Conservation (phyloP, 2,329 filamentous ascomycete genomes). For the Fusarium incarnatum region DNA sequence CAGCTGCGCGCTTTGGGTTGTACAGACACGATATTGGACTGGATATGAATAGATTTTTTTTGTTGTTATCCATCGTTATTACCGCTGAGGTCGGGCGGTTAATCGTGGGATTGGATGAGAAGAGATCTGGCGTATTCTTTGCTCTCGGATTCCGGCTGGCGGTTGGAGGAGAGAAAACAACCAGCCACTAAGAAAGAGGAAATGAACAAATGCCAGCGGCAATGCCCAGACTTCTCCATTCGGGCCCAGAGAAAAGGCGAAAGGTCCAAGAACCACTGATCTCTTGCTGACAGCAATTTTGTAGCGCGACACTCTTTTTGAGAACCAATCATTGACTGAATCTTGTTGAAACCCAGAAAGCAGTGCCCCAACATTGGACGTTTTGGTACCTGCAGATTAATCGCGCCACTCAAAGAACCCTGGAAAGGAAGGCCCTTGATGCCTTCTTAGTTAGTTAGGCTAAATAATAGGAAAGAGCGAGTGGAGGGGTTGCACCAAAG, state of each 20-base stretch:
- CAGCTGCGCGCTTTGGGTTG: constrained; percentile 3
- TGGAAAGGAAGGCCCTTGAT: background rate
- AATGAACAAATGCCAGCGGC: constrained; percentile 14
- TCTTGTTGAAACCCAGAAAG: constrained; percentile 6
- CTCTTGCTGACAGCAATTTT: constrained; percentile 11
- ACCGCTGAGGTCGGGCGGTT: constrained; percentile 36
- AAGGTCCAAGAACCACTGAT: constrained; percentile 15
- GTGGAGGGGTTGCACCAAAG: constrained; percentile 29
- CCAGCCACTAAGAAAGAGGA: constrained; percentile 32
- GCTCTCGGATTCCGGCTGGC: constrained; percentile 34
- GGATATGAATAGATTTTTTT: background rate
- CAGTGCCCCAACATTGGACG: constrained; percentile 30
- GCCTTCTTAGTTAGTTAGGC: background rate
- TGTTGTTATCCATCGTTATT: constrained; percentile 23
- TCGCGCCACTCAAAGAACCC: constrained; percentile 31
- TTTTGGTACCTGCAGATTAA: constrained; percentile 40
- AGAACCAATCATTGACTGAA: constrained; percentile 22
- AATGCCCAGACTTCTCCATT: constrained; percentile 14
- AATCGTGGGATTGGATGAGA: constrained; percentile 40
- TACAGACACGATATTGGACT: background rate
- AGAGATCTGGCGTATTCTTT: constrained; percentile 11
- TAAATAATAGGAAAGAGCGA: background rate
- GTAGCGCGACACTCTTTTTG: background rate
- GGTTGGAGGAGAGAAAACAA: constrained; percentile 38
- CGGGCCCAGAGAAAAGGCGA: background rate